These are phyloP conservation scores for Chloris gayana DNA, from an alignment of 176 grass and related monocot species.

Conservation along the genomic window DNA sequence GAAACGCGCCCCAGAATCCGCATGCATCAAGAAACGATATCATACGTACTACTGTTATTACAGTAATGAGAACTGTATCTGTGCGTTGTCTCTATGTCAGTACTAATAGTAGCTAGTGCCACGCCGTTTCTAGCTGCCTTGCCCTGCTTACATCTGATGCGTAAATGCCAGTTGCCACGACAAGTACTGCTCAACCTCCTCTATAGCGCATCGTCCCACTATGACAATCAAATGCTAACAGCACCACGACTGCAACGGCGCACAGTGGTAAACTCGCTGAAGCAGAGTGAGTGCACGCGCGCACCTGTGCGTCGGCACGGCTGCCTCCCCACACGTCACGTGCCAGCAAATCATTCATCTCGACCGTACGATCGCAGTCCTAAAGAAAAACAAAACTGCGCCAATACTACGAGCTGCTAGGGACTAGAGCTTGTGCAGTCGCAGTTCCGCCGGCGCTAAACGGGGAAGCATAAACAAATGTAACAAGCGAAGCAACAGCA, in stretches of 20 bases:
- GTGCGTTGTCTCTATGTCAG: too few relatives aligned
- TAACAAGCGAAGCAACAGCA: neutral
- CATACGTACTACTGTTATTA: neutral
- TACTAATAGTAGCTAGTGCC: neutral
- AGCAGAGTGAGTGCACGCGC: neutral
- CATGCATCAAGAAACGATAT: neutral
- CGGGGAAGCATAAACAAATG: slow-evolving; percentile 3
- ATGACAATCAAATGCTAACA: neutral
- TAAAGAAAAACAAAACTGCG: neutral
- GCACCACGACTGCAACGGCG: neutral
- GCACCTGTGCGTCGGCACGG: neutral
- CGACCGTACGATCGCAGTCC: neutral
- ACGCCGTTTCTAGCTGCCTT: neutral
- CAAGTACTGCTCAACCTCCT: neutral
- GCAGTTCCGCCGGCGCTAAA: neutral
- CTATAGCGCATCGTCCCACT: neutral
- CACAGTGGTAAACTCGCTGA: neutral
- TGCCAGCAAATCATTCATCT: neutral
- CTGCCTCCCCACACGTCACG: neutral
- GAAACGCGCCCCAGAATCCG: neutral
- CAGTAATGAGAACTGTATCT: neutral
- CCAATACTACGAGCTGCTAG: neutral
- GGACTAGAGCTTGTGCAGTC: neutral
- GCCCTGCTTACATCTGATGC: neutral
- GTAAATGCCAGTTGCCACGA: neutral